Conservation (phyloP, 2,329 filamentous ascomycete species). For the Camillea tinctor region DNA sequence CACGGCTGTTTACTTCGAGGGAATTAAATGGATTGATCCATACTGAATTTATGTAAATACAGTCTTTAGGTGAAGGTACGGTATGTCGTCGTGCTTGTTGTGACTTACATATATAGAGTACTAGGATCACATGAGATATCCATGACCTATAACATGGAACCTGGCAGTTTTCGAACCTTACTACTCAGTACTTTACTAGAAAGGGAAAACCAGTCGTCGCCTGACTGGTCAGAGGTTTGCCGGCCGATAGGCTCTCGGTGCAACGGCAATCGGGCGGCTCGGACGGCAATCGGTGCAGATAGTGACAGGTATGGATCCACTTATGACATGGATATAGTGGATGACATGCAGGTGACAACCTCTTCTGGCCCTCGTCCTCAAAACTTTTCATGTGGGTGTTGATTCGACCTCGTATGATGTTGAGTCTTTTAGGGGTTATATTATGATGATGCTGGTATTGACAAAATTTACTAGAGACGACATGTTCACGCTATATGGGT, state of each 20-base stretch:
- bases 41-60: not conserved
- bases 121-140: no score
- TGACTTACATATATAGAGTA: not conserved
- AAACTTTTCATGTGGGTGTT: no score
- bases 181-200: not conserved
- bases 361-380: no score
- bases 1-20: not conserved
- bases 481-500: no score
- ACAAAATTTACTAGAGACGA: not conserved
- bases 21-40: not conserved
- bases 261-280: slow-evolving; percentile 6
- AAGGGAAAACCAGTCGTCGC: not conserved
- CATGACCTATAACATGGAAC: no score
- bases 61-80: not conserved
- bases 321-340: slow-evolving; percentile 8
- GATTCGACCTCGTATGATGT: no score
- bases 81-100: not conserved
- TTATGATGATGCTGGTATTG: no score
- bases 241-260: not conserved
- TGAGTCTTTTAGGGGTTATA: no score
- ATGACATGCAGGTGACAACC: slow-evolving; percentile 11
- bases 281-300: slow-evolving; percentile 1
- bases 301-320: not conserved
- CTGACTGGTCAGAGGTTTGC: slow-evolving; percentile 4
- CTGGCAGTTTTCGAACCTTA: no score